Percentiles rank a stretch among this genome's conserved stretches.
These are phyloP conservation scores for Trypanosoma rangeli DNA, from an alignment of 208 protist species.

Conservation along the genomic window DNA sequence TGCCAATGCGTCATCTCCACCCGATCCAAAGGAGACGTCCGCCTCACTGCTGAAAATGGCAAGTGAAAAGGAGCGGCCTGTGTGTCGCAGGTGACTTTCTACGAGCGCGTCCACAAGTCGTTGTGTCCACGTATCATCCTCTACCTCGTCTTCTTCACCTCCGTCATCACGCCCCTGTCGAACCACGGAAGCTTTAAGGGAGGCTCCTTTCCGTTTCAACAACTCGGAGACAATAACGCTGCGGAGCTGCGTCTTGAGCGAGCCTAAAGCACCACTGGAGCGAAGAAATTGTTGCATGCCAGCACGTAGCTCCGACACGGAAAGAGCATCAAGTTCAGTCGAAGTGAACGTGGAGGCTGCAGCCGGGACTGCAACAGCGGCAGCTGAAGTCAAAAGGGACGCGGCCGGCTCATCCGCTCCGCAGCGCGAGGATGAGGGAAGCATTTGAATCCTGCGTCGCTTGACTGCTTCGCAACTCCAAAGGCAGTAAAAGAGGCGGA, in stretches of 20 bases:
- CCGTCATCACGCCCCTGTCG: not conserved
- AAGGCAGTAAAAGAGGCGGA: constrained; percentile 18
- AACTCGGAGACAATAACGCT: constrained; percentile 76
- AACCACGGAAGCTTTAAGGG: constrained; percentile 1
- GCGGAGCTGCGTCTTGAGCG: constrained; percentile 85
- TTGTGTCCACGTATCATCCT: constrained; percentile 42
- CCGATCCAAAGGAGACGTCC: constrained; percentile 33
- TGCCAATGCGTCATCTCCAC: constrained; percentile 29
- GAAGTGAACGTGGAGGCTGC: not conserved
- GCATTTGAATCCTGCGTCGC: not conserved
- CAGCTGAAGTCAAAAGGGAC: not conserved
- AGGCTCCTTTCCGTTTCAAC: constrained; percentile 38
- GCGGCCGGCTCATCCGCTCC: not conserved
- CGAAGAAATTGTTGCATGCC: constrained; percentile 78
- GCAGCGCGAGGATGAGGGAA: constrained; percentile 8
- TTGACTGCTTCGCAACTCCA: not conserved
- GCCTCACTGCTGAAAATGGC: constrained; percentile 84
- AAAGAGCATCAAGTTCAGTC: constrained; percentile 19
- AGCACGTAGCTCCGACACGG: constrained; percentile 63
- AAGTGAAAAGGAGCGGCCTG: constrained; percentile 65
- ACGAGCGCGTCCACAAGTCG: constrained; percentile 70
- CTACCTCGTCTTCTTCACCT: constrained; percentile 11
- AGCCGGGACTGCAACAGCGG: not conserved
- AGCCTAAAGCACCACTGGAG: constrained; percentile 61
- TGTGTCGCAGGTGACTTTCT: constrained; percentile 82